A percentile compares a stretch with the other conserved stretches of the same genome.
These are phyloP conservation scores for Quercus gilva DNA, from an alignment of 306 rosid species.

Conservation along the genomic window DNA sequence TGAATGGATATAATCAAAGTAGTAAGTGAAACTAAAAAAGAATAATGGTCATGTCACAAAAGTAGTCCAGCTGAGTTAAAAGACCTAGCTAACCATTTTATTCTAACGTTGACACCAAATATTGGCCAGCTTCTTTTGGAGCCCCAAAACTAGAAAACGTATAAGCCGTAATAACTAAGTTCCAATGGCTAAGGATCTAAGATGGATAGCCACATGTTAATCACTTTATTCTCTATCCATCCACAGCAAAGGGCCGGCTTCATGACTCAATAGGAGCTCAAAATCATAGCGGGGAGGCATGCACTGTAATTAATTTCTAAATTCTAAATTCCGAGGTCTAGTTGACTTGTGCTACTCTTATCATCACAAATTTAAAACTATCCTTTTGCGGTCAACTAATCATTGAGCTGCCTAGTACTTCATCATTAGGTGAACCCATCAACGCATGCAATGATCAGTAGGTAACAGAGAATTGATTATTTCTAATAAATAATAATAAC, in stretches of 20 bases:
- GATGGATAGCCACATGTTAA: no score
- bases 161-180: neutral
- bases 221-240: neutral
- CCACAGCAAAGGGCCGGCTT: conserved; percentile 13
- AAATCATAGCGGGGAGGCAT: conserved; percentile 3
- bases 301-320: neutral
- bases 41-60: neutral
- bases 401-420: neutral
- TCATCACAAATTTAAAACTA: neutral
- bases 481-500: neutral
- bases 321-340: neutral
- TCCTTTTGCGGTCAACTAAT: neutral
- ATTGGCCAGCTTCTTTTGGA: neutral
- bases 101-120: neutral
- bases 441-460: neutral
- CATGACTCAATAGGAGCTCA: neutral
- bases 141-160: neutral
- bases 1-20: no score
- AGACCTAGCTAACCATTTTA: neutral
- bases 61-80: neutral
- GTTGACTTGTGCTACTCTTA: neutral
- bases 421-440: neutral
- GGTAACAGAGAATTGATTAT: neutral
- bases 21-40: no score
- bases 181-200: neutral